Evolutionary conservation across 2,329 filamentous ascomycete genomes (phyloP).

Genomic region (Botrytis pseudocinerea): DNA sequence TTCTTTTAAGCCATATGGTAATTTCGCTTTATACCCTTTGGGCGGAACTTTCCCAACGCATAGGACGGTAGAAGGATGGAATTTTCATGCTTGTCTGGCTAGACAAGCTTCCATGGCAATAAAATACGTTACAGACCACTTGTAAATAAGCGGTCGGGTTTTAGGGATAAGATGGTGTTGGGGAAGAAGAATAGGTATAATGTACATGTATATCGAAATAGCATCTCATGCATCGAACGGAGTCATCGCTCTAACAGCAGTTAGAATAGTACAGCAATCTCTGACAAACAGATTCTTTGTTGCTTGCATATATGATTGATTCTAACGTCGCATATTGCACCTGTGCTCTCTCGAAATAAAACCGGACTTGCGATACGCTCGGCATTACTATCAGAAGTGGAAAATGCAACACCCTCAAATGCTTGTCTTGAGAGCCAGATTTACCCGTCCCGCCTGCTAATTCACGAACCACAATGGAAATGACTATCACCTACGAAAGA

Average conservation of each 20-base stretch:
- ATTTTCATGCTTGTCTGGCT: neutral
- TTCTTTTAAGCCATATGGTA: neutral
- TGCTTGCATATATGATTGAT: neutral
- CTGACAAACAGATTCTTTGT: neutral
- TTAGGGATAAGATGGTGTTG: neutral
- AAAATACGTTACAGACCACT: slow-evolving; percentile 14
- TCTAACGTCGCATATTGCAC: neutral
- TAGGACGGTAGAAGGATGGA: slow-evolving; percentile 16
- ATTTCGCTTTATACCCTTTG: slow-evolving; percentile 16
- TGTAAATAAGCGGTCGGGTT: neutral
- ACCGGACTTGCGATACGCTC: neutral
- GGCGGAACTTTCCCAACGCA: slow-evolving; percentile 1
- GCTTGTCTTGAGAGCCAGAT: neutral
- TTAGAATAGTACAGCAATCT: neutral
- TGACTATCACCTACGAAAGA: slow-evolving; percentile 2
- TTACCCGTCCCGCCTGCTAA: neutral
- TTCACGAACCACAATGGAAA: neutral
- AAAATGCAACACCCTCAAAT: neutral
- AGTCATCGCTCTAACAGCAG: neutral
- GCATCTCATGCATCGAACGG: neutral
- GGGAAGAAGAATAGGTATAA: neutral
- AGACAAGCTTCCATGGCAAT: slow-evolving; percentile 2
- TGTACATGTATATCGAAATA: neutral
- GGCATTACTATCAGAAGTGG: neutral
- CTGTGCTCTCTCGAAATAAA: neutral